phyloP scores from a whole-genome alignment of 495 filamentous ascomycete genomes.

The Hyaloscypha finlandica region DNA sequence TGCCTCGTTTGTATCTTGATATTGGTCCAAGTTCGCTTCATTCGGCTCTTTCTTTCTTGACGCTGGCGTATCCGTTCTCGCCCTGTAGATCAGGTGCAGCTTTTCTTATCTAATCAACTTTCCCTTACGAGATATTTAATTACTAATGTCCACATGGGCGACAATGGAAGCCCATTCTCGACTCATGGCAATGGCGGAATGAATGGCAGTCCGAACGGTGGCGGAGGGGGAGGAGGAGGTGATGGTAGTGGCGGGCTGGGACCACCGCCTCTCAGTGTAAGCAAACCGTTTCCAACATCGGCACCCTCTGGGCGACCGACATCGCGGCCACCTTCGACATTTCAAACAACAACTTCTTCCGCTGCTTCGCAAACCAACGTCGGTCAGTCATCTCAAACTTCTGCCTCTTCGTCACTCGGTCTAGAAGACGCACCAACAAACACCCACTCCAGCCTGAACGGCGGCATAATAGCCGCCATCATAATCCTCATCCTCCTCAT shows the following conservation, averaged over 20 bases:
- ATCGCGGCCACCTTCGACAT: neutral
- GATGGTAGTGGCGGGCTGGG: neutral
- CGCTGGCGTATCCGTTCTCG: neutral
- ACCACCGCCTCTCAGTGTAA: neutral
- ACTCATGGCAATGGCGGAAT: neutral
- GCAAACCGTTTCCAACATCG: neutral
- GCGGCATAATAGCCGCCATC: slow-evolving; percentile 5
- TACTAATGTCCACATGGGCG: neutral
- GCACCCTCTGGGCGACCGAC: neutral
- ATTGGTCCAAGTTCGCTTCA: neutral
- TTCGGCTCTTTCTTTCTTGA: slow-evolving; percentile 1
- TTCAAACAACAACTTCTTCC: neutral
- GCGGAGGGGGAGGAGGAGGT: no score
- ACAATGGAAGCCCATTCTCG: slow-evolving; percentile 1
- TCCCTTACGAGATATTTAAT: neutral
- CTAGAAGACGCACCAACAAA: neutral
- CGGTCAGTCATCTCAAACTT: neutral
- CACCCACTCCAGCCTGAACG: neutral
- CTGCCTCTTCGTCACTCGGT: neutral
- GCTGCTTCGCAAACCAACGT: neutral
- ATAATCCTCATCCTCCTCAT: slow-evolving; percentile 6
- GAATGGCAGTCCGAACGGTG: neutral
- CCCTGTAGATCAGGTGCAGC: slow-evolving; percentile 1
- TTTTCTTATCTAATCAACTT: neutral
- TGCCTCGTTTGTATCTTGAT: no score